Evolutionary conservation across 1,284 basidiomycete species (phyloP), one percentile per base, ranked within the genome.

Genomic region (Spongiforma sp.): DNA sequence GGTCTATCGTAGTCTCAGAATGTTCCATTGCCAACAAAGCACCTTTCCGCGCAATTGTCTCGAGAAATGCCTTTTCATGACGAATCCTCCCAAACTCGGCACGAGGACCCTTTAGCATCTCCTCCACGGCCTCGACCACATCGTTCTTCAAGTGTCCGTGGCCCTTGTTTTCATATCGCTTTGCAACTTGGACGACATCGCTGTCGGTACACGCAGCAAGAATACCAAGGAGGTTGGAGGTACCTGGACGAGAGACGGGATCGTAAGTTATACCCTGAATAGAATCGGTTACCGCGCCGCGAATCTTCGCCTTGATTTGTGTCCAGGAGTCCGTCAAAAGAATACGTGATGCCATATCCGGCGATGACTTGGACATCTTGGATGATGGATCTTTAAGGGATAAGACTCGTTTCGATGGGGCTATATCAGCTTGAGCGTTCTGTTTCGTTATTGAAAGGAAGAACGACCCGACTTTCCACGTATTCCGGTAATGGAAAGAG

Each of bases 301-400:
- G 88, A 67, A 99, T 85, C 77, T 98, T 98, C 26, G 82, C 73
- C 46, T 75, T 75, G 41, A 98, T 93, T 71, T 87, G 78, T 4
- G 80, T 72, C 2, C 86, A 77, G 0, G 85, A 79, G 74, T 98
- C 96, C 26, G 94, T 97, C 46, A 98, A 83, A 62, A 95, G 81
- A 69, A 98, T 95, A 32, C 95, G 90, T 1, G 95, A 96, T n/a
- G 86, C 80, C 1, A 86, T 69, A 73, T 94, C 89, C 0, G 90
- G 91, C 0, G 93, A 85, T 0, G 96, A 98, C 77, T 98, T 98
- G 48, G 95, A 98, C 96, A 99, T 99, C 78, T 98, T 99, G 14
- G 90, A 86, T 0, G 83, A 81, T 1, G 96, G 94, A 75, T 97
- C 93, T 62, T 89, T 89, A 19, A 99, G 86, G 5, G 94, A 96